Evolutionary conservation across 2,329 filamentous ascomycete species (phyloP).

Genomic region (Dothiorella sarmentorum): DNA sequence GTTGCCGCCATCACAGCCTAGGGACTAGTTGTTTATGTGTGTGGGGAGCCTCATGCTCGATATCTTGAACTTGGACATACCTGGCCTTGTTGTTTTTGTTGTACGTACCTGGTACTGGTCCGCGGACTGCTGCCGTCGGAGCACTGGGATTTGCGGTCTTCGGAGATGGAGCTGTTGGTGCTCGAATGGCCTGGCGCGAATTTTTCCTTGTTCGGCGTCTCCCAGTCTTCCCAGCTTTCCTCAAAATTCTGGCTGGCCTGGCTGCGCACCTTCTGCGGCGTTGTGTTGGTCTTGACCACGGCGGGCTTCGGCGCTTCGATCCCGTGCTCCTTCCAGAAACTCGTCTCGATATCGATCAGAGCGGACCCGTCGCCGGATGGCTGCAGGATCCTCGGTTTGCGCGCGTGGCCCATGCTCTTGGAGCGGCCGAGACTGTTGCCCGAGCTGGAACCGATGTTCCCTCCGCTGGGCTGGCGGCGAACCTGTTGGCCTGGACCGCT

Average conservation of each 20-base stretch:
- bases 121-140: conserved; percentile 47
- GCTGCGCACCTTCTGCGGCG: conserved; percentile 38
- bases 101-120: conserved; percentile 52
- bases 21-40: too few relatives aligned
- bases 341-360: conserved; percentile 36
- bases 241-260: conserved; percentile 44
- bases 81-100: conserved; percentile 18
- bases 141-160: conserved; percentile 42
- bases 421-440: conserved; percentile 1
- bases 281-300: conserved; percentile 35
- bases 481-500: conserved; percentile 43
- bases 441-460: conserved; percentile 2
- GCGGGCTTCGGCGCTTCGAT: conserved; percentile 30
- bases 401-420: not conserved
- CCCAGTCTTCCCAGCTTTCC: conserved; percentile 56
- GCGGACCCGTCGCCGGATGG: conserved; percentile 25
- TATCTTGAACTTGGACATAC: conserved; percentile 18
- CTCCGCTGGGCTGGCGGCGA: conserved; percentile 10
- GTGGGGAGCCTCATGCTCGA: conserved; percentile 3
- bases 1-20: not conserved
- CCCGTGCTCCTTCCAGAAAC: conserved; percentile 44
- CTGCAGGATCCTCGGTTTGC: conserved; percentile 10
- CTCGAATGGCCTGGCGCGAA: conserved; percentile 40
- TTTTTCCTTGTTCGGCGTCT: conserved; percentile 25
- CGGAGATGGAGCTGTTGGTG: conserved; percentile 47